phyloP scores from a whole-genome alignment of 305 asterid species.

The Fraxinus greggii region DNA sequence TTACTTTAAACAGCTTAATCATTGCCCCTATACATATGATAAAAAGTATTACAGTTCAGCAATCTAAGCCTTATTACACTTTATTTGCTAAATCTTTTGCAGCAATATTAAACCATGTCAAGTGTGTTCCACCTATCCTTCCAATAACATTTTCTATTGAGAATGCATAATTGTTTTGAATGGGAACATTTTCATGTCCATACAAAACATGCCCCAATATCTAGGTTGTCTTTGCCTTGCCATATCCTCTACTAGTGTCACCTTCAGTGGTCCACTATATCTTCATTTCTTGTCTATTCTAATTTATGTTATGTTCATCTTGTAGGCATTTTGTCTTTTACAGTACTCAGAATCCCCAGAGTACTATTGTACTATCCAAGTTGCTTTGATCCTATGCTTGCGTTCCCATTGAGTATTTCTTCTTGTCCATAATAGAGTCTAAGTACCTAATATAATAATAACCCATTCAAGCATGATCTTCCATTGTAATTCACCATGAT shows the following conservation, averaged over 20 bases:
- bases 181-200: not conserved
- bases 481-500: not conserved
- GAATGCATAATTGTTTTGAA: not conserved
- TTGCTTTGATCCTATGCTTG: not conserved
- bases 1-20: conserved; percentile 90
- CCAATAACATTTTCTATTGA: not conserved
- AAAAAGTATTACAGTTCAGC: not conserved
- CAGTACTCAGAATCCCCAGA: not conserved
- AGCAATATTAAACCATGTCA: not conserved
- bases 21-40: conserved; percentile 43
- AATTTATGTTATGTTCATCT: not conserved
- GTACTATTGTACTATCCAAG: not conserved
- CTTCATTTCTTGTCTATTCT: not conserved
- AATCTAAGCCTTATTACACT: not conserved
- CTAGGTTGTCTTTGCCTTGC: not conserved
- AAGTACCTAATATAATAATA: not conserved
- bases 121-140: not conserved
- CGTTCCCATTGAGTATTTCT: not conserved
- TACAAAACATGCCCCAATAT: not conserved
- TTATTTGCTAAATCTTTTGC: not conserved
- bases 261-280: not conserved
- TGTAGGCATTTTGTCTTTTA: not conserved
- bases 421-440: not conserved
- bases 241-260: not conserved
- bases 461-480: not conserved